Base-by-base conservation (phyloP, 768 basidiomycete species). In the Pleurotus platypus region DNA sequence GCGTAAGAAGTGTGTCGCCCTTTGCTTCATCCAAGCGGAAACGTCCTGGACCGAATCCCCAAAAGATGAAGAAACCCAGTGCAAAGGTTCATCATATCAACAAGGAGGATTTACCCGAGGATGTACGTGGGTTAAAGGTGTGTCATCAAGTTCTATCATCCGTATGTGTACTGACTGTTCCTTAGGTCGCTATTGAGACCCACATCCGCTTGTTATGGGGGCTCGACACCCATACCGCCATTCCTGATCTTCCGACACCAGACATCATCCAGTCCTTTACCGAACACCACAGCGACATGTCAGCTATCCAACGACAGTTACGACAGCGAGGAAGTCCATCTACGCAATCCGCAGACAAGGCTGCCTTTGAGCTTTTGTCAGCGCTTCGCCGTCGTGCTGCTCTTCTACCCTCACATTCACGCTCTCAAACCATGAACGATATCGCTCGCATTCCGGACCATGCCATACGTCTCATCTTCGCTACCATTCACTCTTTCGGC, bases 381-480 rank as follows among this genome's bases (percentile, higher is more conserved):
- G 13, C 13, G 12, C n/a, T 48, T 18, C 12, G 46, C 22, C 46
- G 20, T 48, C 16, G 26, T 12, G 46, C 22, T 26, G 20, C 20
- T 26, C 26, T 24, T 13, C n/a, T 12, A 18, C 16, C 12, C 18
- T 5, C 26, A n/a, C 48, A 26, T 8, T 12, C 27, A 35, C 27
- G 11, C 15, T 53, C 50, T 9, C 15, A 16, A 12, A 40, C 20
- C 20, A 20, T 38, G 9, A 15, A 5, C 4, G n/a, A 40, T 16
- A 53, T 39, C 37, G 20, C 16, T 4, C 37, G 16, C 13, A 22
- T 53, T 35, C 50, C 50, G 8, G 50, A 53, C 6, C 50, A 53
- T 53, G 27, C 50, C 35, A 53, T 53, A n/a, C 50, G 50, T 16
- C 30, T 53, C 37, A 53, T 53, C 11, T 39, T 39, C 18, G 20